Evolutionary conservation across 495 filamentous ascomycete species (phyloP).

Genomic region (Apodospora peruviana): DNA sequence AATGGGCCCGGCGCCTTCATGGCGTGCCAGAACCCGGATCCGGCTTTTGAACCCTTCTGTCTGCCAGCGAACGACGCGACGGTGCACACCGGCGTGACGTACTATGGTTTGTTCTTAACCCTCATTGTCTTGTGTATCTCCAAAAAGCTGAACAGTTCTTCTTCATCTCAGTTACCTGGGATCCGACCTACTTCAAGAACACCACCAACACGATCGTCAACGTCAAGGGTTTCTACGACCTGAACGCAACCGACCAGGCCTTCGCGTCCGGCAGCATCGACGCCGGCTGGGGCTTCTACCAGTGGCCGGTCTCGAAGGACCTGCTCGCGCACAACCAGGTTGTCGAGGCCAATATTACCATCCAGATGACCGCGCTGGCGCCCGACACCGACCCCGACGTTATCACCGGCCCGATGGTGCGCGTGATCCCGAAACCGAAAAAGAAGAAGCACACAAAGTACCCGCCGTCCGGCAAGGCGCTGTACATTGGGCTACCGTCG

Average conservation of each 20-base stretch:
- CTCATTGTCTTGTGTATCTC: no score
- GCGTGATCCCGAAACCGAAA: slow-evolving; percentile 18
- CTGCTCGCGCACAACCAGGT: slow-evolving; percentile 18
- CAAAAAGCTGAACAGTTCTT: no score
- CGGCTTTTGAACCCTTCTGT: slow-evolving; percentile 34
- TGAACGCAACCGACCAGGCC: slow-evolving; percentile 22
- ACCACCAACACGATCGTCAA: slow-evolving; percentile 28
- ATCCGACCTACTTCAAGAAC: slow-evolving; percentile 32
- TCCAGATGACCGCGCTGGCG: slow-evolving; percentile 29
- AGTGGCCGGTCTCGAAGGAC: slow-evolving; percentile 24
- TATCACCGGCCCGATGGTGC: slow-evolving; percentile 27
- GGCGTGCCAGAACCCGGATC: slow-evolving; percentile 33
- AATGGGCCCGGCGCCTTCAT: slow-evolving; percentile 27
- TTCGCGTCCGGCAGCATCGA: slow-evolving; percentile 29
- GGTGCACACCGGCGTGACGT: slow-evolving; percentile 25
- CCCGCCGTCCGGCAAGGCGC: slow-evolving; percentile 16
- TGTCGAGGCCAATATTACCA: slow-evolving; percentile 32
- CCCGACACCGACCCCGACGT: slow-evolving; percentile 1
- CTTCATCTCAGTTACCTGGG: slow-evolving; percentile 40
- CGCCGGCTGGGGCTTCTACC: slow-evolving; percentile 36
- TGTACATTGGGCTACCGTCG: slow-evolving; percentile 37
- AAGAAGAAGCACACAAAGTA: slow-evolving; percentile 14
- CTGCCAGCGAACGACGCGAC: slow-evolving; percentile 24
- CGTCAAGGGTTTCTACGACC: slow-evolving; percentile 32
- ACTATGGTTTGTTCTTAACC: slow-evolving; percentile 29